Conservation (phyloP, 768 basidiomycete species). For the Rickenella mellea region DNA sequence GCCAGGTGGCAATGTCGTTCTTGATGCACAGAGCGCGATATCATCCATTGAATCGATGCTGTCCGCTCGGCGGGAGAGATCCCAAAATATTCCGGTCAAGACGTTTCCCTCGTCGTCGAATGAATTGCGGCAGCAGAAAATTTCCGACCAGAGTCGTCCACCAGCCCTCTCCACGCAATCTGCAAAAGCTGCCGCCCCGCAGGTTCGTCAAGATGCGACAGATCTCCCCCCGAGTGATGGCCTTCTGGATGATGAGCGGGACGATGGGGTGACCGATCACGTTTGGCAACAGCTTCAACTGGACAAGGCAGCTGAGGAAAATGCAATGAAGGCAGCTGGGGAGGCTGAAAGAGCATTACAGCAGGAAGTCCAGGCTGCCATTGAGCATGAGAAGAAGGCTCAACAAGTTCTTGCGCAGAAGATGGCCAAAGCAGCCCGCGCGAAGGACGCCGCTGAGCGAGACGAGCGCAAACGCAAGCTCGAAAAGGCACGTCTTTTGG, state of each 20-base stretch:
- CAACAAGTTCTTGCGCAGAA: constrained; percentile 16
- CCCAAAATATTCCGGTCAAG: background rate
- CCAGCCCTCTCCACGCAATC: constrained; percentile 1
- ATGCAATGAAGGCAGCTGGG: constrained; percentile 16
- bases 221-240: constrained; percentile 2
- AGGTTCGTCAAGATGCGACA: background rate
- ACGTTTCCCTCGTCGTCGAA: background rate
- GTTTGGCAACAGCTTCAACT: constrained; percentile 41
- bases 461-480: constrained; percentile 16
- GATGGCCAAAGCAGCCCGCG: too few relatives aligned
- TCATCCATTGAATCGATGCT: constrained; percentile 14
- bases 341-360: constrained; percentile 12
- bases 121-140: background rate
- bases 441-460: constrained; percentile 15
- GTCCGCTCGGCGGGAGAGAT: constrained; percentile 3
- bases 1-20: constrained; percentile 10
- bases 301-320: constrained; percentile 25
- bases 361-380: constrained; percentile 13
- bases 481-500: constrained; percentile 21
- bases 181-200: background rate
- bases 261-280: constrained; percentile 41
- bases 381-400: constrained; percentile 13
- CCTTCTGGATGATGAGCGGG: constrained; percentile 20
- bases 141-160: background rate
- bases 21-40: constrained; percentile 21